Evolutionary conservation across 1,284 basidiomycete species (phyloP).

Genomic region (Ganoderma resinaceum): DNA sequence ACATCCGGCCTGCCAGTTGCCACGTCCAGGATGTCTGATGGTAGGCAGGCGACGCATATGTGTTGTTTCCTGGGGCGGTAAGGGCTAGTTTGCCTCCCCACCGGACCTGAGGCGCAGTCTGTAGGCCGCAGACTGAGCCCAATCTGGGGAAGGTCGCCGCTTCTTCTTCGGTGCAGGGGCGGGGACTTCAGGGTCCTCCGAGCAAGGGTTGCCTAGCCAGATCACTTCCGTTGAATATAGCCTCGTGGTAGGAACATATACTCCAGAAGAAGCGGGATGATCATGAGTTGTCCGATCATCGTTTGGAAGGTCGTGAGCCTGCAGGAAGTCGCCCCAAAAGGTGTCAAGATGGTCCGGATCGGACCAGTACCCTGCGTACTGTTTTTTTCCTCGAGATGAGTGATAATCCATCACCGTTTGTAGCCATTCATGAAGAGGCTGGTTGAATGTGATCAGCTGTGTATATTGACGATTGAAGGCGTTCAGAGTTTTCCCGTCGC

Average conservation of each 20-base stretch:
- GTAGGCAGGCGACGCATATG: no score
- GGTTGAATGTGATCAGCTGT: neutral
- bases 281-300: conserved; percentile 2
- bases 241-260: neutral
- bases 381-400: neutral
- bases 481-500: conserved; percentile 10
- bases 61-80: no score
- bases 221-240: neutral
- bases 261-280: neutral
- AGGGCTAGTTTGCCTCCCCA: neutral
- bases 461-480: conserved; percentile 4
- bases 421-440: conserved; percentile 15
- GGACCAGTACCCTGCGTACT: conserved; percentile 4
- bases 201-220: neutral
- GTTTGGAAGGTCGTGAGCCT: neutral
- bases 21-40: no score
- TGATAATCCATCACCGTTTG: conserved; percentile 19
- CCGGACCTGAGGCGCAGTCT: neutral
- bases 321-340: conserved; percentile 14
- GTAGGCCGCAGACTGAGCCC: neutral
- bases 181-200: neutral
- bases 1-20: no score
- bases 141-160: neutral
- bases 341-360: conserved; percentile 12
- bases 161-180: neutral